Base-by-base conservation (phyloP, 352 stramenopile species). In the Globisporangium radiosum region DNA sequence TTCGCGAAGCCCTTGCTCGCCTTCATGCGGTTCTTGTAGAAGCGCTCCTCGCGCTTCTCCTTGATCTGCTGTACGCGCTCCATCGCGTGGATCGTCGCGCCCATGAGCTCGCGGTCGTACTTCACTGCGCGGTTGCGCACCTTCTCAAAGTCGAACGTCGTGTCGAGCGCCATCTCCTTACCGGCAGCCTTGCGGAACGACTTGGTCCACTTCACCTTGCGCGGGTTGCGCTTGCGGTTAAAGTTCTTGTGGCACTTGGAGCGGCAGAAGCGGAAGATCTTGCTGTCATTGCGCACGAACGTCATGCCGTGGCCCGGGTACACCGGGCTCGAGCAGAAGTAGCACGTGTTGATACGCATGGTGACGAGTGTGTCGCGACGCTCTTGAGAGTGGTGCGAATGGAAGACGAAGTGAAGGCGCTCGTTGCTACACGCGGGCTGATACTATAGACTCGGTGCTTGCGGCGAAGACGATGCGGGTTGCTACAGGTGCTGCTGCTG, bases 221-320 rank as follows among this genome's bases (percentile, higher is more conserved):
- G 91, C 48, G 97, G 97, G 81, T 99, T 99, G 71, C 97, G 90
- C 83, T 99, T 99, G 81, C 97, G 97, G 75, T 99, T 99, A 69
- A 99, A 99, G 76, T 99, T 99, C 66, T 98, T 97, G 88, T 99
- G 96, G 86, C 98, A 99, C 85, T 99, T 99, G 50, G 97, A 99
- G 56, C 98, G 91, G 72, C 98, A 99, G 81, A 99, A 99, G 55
- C 95, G 90, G 74, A 99, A 99, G 56, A 98, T 90, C 85, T 99
- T 99, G 75, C 89, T 98, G 82, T 99, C 98, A 72, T 99, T 99
- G 57, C 98, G 88, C 62, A 99, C 97, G 72, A 99, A 99, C 44
- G 94, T 92, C 66, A 99, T 98, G 52, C 98, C 98, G 76, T 99
- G 98, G 50, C 98, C 98, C 36, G 98, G 98, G 78, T 99, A 99